These are phyloP conservation scores for Thelonectria rubi DNA, from an alignment of 2,329 filamentous ascomycete genomes.

Conservation along the genomic window DNA sequence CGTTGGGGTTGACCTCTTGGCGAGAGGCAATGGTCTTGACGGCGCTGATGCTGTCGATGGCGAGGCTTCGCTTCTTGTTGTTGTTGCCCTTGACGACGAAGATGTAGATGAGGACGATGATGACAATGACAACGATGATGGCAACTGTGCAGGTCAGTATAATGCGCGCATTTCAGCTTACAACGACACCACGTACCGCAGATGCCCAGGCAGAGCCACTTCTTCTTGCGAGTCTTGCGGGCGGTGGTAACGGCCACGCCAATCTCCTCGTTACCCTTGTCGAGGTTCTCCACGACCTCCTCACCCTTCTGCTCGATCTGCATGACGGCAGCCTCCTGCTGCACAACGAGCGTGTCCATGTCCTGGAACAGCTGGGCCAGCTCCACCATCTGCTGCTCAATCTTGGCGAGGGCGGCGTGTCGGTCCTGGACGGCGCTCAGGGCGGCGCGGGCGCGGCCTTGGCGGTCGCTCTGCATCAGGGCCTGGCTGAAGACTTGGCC, in stretches of 20 bases:
- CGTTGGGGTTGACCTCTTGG: conserved; percentile 20
- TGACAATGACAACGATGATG: conserved; percentile 62
- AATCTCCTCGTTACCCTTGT: conserved; percentile 86
- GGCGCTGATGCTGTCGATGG: conserved; percentile 35
- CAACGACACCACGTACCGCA: conserved; percentile 55
- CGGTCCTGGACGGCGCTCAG: conserved; percentile 83
- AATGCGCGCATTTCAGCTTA: background rate
- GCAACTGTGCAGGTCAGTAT: conserved; percentile 53
- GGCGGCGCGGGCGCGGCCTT: conserved; percentile 82
- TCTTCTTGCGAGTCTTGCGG: conserved; percentile 84
- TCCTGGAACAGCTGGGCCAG: conserved; percentile 89
- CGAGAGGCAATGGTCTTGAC: conserved; percentile 36
- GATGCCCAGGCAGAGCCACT: conserved; percentile 94
- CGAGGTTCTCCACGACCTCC: conserved; percentile 84
- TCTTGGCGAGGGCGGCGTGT: conserved; percentile 88
- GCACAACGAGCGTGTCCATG: conserved; percentile 83
- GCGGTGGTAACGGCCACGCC: conserved; percentile 84
- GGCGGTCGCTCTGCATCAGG: conserved; percentile 81
- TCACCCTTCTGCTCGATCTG: conserved; percentile 89
- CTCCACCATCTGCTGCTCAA: conserved; percentile 89
- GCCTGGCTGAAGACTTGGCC: conserved; percentile 90
- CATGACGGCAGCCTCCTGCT: conserved; percentile 83
- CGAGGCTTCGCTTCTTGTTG: conserved; percentile 46
- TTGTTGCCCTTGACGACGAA: conserved; percentile 49
- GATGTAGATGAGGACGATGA: conserved; percentile 61